Conservation (phyloP, 768 basidiomycete genomes). For the Trametes cinnabarina region DNA sequence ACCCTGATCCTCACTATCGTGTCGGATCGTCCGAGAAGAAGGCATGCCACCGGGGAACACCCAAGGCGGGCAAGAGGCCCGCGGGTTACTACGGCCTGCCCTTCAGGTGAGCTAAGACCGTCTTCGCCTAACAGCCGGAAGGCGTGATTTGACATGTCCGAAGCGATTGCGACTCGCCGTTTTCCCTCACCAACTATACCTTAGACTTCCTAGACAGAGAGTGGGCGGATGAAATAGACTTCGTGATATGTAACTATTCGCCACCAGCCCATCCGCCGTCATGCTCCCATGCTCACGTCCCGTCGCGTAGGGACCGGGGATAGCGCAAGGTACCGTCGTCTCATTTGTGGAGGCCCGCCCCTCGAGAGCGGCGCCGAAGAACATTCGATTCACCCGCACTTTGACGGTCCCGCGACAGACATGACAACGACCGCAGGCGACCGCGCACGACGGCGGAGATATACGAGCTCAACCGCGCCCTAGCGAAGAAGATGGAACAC, state of each 20-base stretch:
- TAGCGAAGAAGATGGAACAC: slow-evolving; percentile 68
- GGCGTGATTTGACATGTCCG: background rate
- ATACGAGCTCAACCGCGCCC: slow-evolving; percentile 63
- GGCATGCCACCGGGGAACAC: slow-evolving; percentile 64
- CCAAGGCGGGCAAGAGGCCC: slow-evolving; percentile 49
- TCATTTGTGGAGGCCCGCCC: background rate
- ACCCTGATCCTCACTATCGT: slow-evolving; percentile 71
- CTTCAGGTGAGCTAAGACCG: slow-evolving; percentile 49
- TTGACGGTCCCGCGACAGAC: slow-evolving; percentile 43
- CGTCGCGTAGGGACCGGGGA: slow-evolving; percentile 66
- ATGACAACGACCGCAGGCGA: slow-evolving; percentile 79
- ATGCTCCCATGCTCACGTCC: slow-evolving; percentile 12
- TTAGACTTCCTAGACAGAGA: slow-evolving; percentile 76
- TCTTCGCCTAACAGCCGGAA: background rate
- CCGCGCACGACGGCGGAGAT: slow-evolving; percentile 84
- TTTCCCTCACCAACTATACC: slow-evolving; percentile 75
- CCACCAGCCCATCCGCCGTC: background rate
- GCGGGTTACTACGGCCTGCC: slow-evolving; percentile 68
- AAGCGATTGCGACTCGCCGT: slow-evolving; percentile 81
- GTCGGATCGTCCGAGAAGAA: slow-evolving; percentile 50
- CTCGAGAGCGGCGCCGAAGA: background rate
- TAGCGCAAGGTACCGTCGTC: slow-evolving; percentile 53
- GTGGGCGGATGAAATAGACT: slow-evolving; percentile 85
- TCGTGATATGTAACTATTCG: slow-evolving; percentile 69
- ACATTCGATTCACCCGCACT: background rate